Percentiles rank a stretch among this genome's conserved stretches.
Evolutionary conservation across 208 protist genomes (phyloP).

Genomic region (Angomonas ambiguus): DNA sequence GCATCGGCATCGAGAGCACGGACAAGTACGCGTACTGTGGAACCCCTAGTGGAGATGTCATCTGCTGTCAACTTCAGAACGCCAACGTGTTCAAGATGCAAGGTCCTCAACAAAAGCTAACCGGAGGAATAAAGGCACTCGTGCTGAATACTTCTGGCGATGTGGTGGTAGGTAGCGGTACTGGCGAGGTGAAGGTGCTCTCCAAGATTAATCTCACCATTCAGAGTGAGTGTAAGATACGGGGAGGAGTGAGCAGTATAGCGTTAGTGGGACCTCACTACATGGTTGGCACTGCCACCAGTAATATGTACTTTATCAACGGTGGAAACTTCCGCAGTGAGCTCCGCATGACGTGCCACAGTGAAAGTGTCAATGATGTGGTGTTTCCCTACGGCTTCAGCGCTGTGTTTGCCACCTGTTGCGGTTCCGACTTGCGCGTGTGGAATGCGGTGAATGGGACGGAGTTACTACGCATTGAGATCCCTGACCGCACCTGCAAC

Average conservation of each 20-base stretch:
- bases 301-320: slow-evolving; percentile 93
- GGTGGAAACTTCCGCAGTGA: slow-evolving; percentile 81
- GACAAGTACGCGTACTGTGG: slow-evolving; percentile 91
- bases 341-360: slow-evolving; percentile 94
- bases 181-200: slow-evolving; percentile 85
- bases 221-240: slow-evolving; percentile 54
- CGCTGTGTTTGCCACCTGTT: slow-evolving; percentile 94
- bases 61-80: slow-evolving; percentile 82
- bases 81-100: slow-evolving; percentile 89
- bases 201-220: slow-evolving; percentile 86
- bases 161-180: slow-evolving; percentile 89
- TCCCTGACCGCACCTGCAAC: slow-evolving; percentile 89
- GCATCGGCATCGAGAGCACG: slow-evolving; percentile 75
- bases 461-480: slow-evolving; percentile 94
- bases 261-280: slow-evolving; percentile 71
- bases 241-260: slow-evolving; percentile 87
- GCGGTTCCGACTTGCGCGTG: slow-evolving; percentile 91
- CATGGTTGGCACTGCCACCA: slow-evolving; percentile 84
- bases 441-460: slow-evolving; percentile 90
- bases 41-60: slow-evolving; percentile 90
- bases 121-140: slow-evolving; percentile 80
- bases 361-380: slow-evolving; percentile 89
- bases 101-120: slow-evolving; percentile 84
- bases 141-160: slow-evolving; percentile 63
- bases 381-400: slow-evolving; percentile 90